Conservation (phyloP, 2,329 filamentous ascomycete genomes). For the Cyphellophora attinorum region DNA sequence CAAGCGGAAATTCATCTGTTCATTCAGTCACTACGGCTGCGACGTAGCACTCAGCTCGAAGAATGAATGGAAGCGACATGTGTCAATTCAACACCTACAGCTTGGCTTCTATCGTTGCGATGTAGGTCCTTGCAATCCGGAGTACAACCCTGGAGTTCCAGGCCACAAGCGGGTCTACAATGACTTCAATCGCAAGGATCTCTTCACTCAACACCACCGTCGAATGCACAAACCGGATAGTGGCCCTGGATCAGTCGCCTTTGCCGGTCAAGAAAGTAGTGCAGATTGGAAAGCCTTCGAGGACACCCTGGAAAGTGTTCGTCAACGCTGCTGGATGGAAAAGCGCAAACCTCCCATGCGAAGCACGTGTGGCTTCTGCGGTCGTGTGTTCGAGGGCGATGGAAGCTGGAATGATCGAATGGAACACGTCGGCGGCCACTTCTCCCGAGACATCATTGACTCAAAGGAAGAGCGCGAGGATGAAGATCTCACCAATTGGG, state of each 20-base stretch:
- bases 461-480: conserved; percentile 38
- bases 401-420: conserved; percentile 71
- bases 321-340: conserved; percentile 48
- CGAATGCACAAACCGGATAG: conserved; percentile 62
- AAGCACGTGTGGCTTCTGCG: conserved; percentile 56
- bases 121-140: conserved; percentile 44
- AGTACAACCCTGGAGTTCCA: conserved; percentile 17
- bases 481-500: conserved; percentile 32
- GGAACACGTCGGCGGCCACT: conserved; percentile 78
- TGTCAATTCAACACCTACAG: conserved; percentile 69
- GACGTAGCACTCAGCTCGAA: conserved; percentile 63
- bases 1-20: conserved; percentile 57
- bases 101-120: conserved; percentile 69
- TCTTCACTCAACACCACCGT: conserved; percentile 79
- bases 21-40: conserved; percentile 73
- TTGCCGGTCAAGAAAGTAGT: conserved; percentile 13
- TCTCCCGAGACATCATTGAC: conserved; percentile 42
- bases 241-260: conserved; percentile 13
- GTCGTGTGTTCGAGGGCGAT: conserved; percentile 50
- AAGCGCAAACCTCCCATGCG: conserved; percentile 53
- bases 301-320: conserved; percentile 46
- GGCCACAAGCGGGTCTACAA: conserved; percentile 30
- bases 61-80: conserved; percentile 94
- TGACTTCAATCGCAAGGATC: conserved; percentile 84
- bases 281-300: conserved; percentile 32